Conservation (phyloP, 768 basidiomycete genomes). For the Strobilomyces dryophilus region DNA sequence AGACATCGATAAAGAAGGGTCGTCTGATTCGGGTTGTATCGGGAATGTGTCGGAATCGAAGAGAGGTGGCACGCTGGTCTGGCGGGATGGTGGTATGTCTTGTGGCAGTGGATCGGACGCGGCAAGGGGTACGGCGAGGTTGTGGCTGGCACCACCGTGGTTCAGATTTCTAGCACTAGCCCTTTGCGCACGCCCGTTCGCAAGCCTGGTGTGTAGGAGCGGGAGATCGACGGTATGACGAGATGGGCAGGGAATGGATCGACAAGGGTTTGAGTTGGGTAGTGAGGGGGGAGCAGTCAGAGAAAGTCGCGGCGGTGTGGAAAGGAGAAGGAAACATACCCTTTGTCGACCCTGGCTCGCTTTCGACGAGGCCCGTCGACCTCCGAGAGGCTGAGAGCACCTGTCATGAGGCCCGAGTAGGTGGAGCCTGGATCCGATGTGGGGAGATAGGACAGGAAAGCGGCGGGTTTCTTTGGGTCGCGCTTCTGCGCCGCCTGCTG, state of each 20-base stretch:
- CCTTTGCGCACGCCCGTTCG: slow-evolving; percentile 67
- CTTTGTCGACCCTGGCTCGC: slow-evolving; percentile 68
- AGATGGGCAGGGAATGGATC: slow-evolving; percentile 12
- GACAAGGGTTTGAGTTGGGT: slow-evolving; percentile 29
- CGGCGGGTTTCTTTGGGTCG: slow-evolving; percentile 73
- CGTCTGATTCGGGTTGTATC: slow-evolving; percentile 56
- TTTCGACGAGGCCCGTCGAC: slow-evolving; percentile 66
- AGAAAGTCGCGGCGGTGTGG: slow-evolving; percentile 19
- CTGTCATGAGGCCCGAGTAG: slow-evolving; percentile 72
- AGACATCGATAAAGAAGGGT: slow-evolving; percentile 48
- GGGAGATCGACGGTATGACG: slow-evolving; percentile 10
- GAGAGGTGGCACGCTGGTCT: slow-evolving; percentile 36
- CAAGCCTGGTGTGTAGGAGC: slow-evolving; percentile 37
- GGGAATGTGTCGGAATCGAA: slow-evolving; percentile 50
- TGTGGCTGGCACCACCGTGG: slow-evolving; percentile 36
- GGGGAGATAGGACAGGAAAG: slow-evolving; percentile 75
- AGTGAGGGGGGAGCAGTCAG: slow-evolving; percentile 20
- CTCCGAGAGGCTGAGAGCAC: slow-evolving; percentile 54
- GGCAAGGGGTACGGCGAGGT: slow-evolving; percentile 21
- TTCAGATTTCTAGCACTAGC: slow-evolving; percentile 65
- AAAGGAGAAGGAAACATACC: slow-evolving; percentile 45
- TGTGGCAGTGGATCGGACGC: slow-evolving; percentile 37
- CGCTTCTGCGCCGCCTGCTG: slow-evolving; percentile 71
- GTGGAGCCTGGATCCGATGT: slow-evolving; percentile 84
- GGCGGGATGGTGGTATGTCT: slow-evolving; percentile 37